A percentile compares a stretch with the other conserved stretches of the same genome.
Evolutionary conservation across 352 stramenopile genomes (phyloP).

Genomic region (Blastocystis sp.): DNA sequence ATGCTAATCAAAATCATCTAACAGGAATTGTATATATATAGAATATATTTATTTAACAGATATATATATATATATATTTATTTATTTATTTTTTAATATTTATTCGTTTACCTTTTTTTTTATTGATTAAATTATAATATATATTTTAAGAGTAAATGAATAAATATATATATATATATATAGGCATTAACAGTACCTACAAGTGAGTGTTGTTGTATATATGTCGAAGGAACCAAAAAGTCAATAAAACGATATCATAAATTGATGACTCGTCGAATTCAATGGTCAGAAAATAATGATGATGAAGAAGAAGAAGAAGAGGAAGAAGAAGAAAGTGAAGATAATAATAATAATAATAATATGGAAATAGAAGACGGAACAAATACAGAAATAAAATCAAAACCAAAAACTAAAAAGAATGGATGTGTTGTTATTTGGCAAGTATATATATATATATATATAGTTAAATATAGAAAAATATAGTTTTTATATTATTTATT

Average conservation of each 20-base stretch:
- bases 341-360: not conserved
- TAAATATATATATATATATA: not conserved
- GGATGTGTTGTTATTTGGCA: too few species aligned
- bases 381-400: too few species aligned
- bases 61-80: not conserved
- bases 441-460: too few species aligned
- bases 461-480: too few species aligned
- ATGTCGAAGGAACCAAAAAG: constrained; percentile 30
- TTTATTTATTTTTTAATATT: too few species aligned
- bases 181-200: constrained; percentile 22
- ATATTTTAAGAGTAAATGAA: not conserved
- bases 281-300: not conserved
- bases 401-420: too few species aligned
- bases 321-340: not conserved
- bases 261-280: constrained; percentile 8
- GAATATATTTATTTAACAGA: too few species aligned
- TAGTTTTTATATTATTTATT: too few species aligned
- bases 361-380: too few species aligned
- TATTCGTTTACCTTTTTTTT: too few species aligned
- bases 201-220: constrained; percentile 8
- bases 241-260: constrained; percentile 10
- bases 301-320: not conserved
- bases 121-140: too few species aligned
- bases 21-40: constrained; percentile 1
- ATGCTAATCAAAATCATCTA: constrained; percentile 14